Percentiles rank a stretch among this genome's conserved stretches.
Evolutionary conservation across 768 basidiomycete genomes (phyloP).

Genomic region (Pisolithus microcarpus): DNA sequence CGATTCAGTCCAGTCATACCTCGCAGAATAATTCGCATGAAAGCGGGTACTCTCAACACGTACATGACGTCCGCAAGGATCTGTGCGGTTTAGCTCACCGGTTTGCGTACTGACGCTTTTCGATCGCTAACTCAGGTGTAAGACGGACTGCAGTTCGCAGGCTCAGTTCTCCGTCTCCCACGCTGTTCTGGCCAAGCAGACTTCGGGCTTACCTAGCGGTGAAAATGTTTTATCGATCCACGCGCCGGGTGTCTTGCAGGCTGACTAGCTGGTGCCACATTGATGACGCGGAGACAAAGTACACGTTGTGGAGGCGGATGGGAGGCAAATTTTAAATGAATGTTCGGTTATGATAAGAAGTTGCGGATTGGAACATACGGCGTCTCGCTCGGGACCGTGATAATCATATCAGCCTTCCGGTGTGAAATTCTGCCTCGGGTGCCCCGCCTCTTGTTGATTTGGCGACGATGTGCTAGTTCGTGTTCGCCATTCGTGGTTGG

Average conservation of each 20-base stretch:
- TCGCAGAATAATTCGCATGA: no score
- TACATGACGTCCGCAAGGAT: no score
- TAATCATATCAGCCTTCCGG: slow-evolving; percentile 5
- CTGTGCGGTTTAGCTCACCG: no score
- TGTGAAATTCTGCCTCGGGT: slow-evolving; percentile 6
- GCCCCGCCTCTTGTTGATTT: slow-evolving; percentile 4
- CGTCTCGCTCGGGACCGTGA: slow-evolving; percentile 19
- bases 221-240: slow-evolving; percentile 16
- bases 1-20: slow-evolving; percentile 53
- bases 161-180: neutral
- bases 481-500: slow-evolving; percentile 11
- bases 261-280: slow-evolving; percentile 10
- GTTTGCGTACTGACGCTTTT: no score
- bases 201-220: slow-evolving; percentile 1
- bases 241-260: slow-evolving; percentile 7
- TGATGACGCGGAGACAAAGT: slow-evolving; percentile 21
- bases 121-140: no score
- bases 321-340: slow-evolving; percentile 13
- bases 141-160: slow-evolving; percentile 4
- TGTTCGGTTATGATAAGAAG: slow-evolving; percentile 24
- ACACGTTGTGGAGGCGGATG: slow-evolving; percentile 23
- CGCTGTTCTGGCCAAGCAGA: no score
- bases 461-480: slow-evolving; percentile 10
- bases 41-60: no score
- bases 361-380: slow-evolving; percentile 13